Base-by-base conservation (phyloP, 2,329 filamentous ascomycete species). In the Aspergillus ochraceoroseus region DNA sequence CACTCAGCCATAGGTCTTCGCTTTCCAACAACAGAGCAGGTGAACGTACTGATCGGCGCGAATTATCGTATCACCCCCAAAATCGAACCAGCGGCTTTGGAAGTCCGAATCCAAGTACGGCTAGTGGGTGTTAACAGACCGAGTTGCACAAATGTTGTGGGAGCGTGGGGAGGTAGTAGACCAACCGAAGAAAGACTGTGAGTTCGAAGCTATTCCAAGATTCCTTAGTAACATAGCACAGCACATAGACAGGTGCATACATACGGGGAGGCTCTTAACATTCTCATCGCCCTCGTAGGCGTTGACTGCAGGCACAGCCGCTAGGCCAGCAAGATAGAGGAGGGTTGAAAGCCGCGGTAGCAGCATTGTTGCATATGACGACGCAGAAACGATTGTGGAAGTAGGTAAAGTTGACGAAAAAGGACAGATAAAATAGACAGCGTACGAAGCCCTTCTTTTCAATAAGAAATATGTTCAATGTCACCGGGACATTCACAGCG, bases 1-100 rank as follows among this genome's bases (percentile, higher is more conserved):
- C 36, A 6, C 20, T 51, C 39, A 54, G 48, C 36, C 22, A 20
- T 15, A 23, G 25, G 38, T 41, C 34, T 26, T 27, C 11, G 13
- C 15, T 14, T 23, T 22, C 31, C 23, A 12, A 11, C 2, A 23
- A 25, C 7, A 20, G 13, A 23, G 14, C 31, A 31, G 32, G 29
- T 8, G 41, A 47, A 45, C 41, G 44, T 62, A 74, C 70, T 78
- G 74, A 59, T 84, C 80, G 48, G 79, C 76, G 52, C 80, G 75
- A 58, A 95, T 77, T 57, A 98, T 83, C 27, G 90, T 87, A 70
- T 95, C 88, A 62, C 90, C 92, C 63, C 92, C 92, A 77, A 94
- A 98, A 71, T 98, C 92, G 70, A 90, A 98, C 90, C 92, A 98
- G 63, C 92, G 83, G 71, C 87, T 95, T 71, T 94, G 85, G 83